phyloP scores from a whole-genome alignment of 2,329 filamentous ascomycete species.

The Gaeumannomyces sp. region DNA sequence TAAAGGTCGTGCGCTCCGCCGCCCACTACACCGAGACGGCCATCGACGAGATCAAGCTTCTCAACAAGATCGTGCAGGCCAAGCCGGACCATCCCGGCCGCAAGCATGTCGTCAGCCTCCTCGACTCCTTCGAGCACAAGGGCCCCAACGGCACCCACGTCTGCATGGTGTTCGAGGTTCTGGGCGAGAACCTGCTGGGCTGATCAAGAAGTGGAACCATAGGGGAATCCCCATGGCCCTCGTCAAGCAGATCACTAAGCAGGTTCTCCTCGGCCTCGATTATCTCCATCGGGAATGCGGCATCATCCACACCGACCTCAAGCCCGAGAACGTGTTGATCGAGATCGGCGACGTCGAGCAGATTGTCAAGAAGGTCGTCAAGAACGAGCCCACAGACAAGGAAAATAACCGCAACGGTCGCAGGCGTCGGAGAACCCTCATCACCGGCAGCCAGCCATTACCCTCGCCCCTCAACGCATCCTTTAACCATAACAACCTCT shows the following conservation, averaged over 20 bases:
- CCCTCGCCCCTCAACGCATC: constrained; percentile 90
- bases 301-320: constrained; percentile 96
- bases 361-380: constrained; percentile 93
- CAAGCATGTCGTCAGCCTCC: constrained; percentile 88
- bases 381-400: constrained; percentile 67
- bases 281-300: constrained; percentile 97
- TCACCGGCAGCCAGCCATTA: constrained; percentile 93
- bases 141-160: constrained; percentile 94
- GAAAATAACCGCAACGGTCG: constrained; percentile 90
- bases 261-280: constrained; percentile 90
- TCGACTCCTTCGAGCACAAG: constrained; percentile 97
- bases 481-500: constrained; percentile 76
- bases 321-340: constrained; percentile 96
- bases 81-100: constrained; percentile 92
- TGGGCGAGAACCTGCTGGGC: constrained; percentile 91
- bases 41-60: constrained; percentile 96
- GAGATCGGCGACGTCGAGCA: constrained; percentile 99
- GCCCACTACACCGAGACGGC: constrained; percentile 99
- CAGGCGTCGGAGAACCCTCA: constrained; percentile 82
- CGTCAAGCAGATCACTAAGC: constrained; percentile 98
- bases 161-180: constrained; percentile 98
- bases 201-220: constrained; percentile 99
- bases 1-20: constrained; percentile 96
- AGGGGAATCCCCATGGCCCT: constrained; percentile 92
- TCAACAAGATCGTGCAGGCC: constrained; percentile 93